phyloP scores from a whole-genome alignment of 2,329 filamentous ascomycete species.

The Akanthomyces muscarius region DNA sequence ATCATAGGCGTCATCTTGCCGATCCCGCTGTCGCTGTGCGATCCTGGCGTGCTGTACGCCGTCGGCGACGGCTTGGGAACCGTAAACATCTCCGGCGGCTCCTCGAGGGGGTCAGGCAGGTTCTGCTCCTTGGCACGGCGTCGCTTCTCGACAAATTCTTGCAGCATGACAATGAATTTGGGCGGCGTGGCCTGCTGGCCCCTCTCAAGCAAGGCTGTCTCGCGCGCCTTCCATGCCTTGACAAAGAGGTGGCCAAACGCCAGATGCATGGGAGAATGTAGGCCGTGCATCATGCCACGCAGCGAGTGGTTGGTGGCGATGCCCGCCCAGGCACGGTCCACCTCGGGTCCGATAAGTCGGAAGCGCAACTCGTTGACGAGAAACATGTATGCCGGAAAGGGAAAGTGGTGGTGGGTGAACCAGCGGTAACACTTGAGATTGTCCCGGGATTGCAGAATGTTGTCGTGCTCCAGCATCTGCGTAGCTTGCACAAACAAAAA shows the following conservation, averaged over 20 bases:
- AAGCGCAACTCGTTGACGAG: constrained; percentile 52
- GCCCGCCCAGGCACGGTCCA: constrained; percentile 56
- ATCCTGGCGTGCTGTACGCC: constrained; percentile 21
- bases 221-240: constrained; percentile 59
- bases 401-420: constrained; percentile 58
- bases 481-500: constrained; percentile 51
- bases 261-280: constrained; percentile 53
- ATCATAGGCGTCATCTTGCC: constrained; percentile 8
- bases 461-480: constrained; percentile 57
- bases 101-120: constrained; percentile 15
- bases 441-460: constrained; percentile 48
- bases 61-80: constrained; percentile 6
- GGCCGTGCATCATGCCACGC: constrained; percentile 45
- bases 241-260: constrained; percentile 56
- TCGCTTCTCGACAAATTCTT: constrained; percentile 39
- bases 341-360: constrained; percentile 50
- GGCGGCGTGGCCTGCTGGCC: constrained; percentile 43
- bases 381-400: constrained; percentile 59
- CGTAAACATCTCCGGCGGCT: not conserved
- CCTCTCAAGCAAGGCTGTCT: constrained; percentile 41
- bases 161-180: constrained; percentile 44
- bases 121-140: constrained; percentile 30
- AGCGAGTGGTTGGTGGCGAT: constrained; percentile 53
- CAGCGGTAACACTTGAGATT: constrained; percentile 51
- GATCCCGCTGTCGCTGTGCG: constrained; percentile 15